Conservation (phyloP, 2,329 filamentous ascomycete genomes). For the Pseudogymnoascus sp. region DNA sequence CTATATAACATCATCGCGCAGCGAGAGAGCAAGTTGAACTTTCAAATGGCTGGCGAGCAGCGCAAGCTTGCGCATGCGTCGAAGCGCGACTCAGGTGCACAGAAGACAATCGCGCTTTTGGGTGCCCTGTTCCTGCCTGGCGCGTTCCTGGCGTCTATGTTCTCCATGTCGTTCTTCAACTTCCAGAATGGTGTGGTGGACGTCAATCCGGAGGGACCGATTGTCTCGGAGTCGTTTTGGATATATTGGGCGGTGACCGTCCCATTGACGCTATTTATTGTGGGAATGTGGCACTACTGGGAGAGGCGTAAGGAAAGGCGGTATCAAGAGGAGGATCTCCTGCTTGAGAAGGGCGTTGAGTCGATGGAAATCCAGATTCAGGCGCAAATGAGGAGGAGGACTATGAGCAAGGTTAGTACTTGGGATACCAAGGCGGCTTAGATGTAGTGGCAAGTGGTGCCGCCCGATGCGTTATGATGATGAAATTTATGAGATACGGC, state of each 20-base stretch:
- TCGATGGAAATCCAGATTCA: constrained; percentile 24
- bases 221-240: constrained; percentile 49
- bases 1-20: constrained; percentile 61
- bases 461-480: neutral
- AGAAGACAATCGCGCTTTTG: constrained; percentile 58
- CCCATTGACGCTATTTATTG: constrained; percentile 48
- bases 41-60: constrained; percentile 44
- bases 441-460: neutral
- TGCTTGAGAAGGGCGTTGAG: constrained; percentile 25
- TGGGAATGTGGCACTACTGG: constrained; percentile 46
- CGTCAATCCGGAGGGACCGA: constrained; percentile 11
- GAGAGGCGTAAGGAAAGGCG: constrained; percentile 19
- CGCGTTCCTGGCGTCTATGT: constrained; percentile 55
- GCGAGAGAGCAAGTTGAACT: constrained; percentile 56
- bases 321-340: constrained; percentile 22
- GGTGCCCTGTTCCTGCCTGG: constrained; percentile 57
- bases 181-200: constrained; percentile 35
- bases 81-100: constrained; percentile 41
- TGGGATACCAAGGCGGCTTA: constrained; percentile 13
- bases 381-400: constrained; percentile 23
- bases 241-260: constrained; percentile 57
- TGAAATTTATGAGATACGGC: neutral
- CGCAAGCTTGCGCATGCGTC: constrained; percentile 33
- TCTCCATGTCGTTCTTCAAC: constrained; percentile 62
- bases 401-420: constrained; percentile 20